These are phyloP conservation scores for Austropuccinia psidii DNA, from an alignment of 1,284 basidiomycete genomes.

Conservation along the genomic window DNA sequence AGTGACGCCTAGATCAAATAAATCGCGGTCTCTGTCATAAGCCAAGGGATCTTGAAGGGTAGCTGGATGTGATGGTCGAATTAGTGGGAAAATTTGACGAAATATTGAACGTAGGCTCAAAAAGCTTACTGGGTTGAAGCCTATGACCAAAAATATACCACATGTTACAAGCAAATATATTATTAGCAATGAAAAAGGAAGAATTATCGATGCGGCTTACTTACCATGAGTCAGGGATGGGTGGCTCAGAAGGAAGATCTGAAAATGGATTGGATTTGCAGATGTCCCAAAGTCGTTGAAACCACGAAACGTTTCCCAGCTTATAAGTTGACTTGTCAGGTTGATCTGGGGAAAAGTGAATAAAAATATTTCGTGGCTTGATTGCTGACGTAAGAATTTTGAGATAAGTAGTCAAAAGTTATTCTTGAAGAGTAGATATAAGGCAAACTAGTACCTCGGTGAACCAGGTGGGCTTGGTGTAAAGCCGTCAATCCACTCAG, in stretches of 20 bases:
- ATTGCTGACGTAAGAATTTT: conserved; percentile 6
- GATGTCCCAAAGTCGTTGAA: conserved; percentile 27
- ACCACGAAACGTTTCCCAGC: conserved; percentile 25
- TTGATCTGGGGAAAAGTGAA: not conserved
- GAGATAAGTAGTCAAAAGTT: not conserved
- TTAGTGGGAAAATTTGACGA: too few species aligned
- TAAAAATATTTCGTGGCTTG: conserved; percentile 32
- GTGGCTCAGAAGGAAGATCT: conserved; percentile 5
- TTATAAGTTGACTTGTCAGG: conserved; percentile 4
- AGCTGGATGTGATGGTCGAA: conserved; percentile 45
- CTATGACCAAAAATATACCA: too few species aligned
- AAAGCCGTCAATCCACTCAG: conserved; percentile 12
- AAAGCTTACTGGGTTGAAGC: conserved; percentile 25
- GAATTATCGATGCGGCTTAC: not conserved
- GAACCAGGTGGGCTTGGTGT: conserved; percentile 27
- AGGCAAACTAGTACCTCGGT: conserved; percentile 10
- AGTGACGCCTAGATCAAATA: conserved; percentile 46
- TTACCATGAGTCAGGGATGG: conserved; percentile 20
- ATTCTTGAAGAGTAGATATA: not conserved
- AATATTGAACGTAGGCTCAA: not conserved
- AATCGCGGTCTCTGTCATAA: conserved; percentile 44
- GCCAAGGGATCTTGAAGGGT: conserved; percentile 41
- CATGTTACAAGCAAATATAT: not conserved
- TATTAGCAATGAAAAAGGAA: not conserved
- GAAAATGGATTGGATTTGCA: conserved; percentile 35